These are phyloP conservation scores for Pyrenochaeta sp. DNA, from an alignment of 2,329 filamentous ascomycete genomes.

Conservation along the genomic window DNA sequence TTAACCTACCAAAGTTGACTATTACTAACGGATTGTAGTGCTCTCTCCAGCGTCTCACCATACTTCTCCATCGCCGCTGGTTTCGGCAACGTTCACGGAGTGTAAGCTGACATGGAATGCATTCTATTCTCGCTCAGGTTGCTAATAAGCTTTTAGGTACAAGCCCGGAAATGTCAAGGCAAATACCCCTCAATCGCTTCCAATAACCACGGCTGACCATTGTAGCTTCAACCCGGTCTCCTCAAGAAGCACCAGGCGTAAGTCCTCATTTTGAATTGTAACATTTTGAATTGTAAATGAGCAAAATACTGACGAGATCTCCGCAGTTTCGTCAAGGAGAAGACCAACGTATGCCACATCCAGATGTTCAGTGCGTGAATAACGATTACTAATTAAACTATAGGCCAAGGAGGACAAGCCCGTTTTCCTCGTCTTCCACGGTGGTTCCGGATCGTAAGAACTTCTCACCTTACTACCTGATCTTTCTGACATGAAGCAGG, in stretches of 20 bases:
- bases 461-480: too few species aligned
- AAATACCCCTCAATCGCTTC: too few species aligned
- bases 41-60: constrained; percentile 67
- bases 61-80: constrained; percentile 87
- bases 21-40: constrained; percentile 54
- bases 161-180: constrained; percentile 98
- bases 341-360: constrained; percentile 50
- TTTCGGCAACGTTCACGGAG: constrained; percentile 98
- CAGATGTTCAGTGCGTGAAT: neutral
- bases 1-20: neutral
- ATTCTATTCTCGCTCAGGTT: too few species aligned
- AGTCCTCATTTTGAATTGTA: neutral
- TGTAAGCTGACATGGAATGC: constrained; percentile 49
- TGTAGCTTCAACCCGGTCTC: constrained; percentile 93
- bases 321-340: constrained; percentile 70
- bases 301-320: neutral
- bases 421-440: constrained; percentile 99
- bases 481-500: too few species aligned
- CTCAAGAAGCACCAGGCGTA: constrained; percentile 95
- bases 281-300: too few species aligned
- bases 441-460: constrained; percentile 92
- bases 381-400: neutral
- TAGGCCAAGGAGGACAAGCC: constrained; percentile 58
- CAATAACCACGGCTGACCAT: too few species aligned
- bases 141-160: constrained; percentile 62